Percentiles rank a stretch among this genome's conserved stretches.
These are phyloP conservation scores for Lichina pygmaea DNA, from an alignment of 495 filamentous ascomycete genomes.

Conservation along the genomic window DNA sequence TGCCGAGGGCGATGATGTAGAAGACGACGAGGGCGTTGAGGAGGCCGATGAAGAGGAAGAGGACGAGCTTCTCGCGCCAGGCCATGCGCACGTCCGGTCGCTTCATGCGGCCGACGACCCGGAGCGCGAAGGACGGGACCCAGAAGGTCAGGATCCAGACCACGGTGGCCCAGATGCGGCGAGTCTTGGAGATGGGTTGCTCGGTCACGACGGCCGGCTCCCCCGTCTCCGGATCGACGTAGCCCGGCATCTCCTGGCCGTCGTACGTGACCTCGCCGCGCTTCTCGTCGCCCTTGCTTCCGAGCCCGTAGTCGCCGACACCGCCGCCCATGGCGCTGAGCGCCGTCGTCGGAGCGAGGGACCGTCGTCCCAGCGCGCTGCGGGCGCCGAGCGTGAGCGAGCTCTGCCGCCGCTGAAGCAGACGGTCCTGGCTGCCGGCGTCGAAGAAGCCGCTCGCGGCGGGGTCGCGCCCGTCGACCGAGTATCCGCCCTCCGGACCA, in stretches of 20 bases:
- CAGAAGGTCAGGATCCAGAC: constrained; percentile 82
- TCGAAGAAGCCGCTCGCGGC: constrained; percentile 41
- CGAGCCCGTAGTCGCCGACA: constrained; percentile 66
- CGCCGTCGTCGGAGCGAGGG: constrained; percentile 39
- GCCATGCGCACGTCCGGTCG: constrained; percentile 89
- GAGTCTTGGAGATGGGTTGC: constrained; percentile 26
- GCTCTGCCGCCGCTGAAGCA: constrained; percentile 32
- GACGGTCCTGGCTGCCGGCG: constrained; percentile 40
- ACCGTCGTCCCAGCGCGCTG: constrained; percentile 29
- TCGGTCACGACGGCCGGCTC: constrained; percentile 53
- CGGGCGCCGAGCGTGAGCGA: constrained; percentile 30
- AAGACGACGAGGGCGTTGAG: constrained; percentile 72
- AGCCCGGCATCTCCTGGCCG: constrained; percentile 19
- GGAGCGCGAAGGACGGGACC: constrained; percentile 69
- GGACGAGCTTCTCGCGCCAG: constrained; percentile 82
- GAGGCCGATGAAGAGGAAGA: constrained; percentile 53
- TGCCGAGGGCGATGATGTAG: constrained; percentile 73
- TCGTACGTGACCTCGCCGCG: constrained; percentile 40
- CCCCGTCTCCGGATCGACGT: constrained; percentile 47
- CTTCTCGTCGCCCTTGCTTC: constrained; percentile 55
- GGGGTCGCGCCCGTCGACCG: constrained; percentile 1
- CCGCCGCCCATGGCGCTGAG: constrained; percentile 29
- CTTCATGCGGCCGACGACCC: constrained; percentile 81
- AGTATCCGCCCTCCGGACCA: constrained; percentile 32
- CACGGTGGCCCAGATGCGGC: constrained; percentile 52